A percentile compares a stretch with the other conserved stretches of the same genome.
Conservation (phyloP, 2,329 filamentous ascomycete genomes). For the Claviceps africana region DNA sequence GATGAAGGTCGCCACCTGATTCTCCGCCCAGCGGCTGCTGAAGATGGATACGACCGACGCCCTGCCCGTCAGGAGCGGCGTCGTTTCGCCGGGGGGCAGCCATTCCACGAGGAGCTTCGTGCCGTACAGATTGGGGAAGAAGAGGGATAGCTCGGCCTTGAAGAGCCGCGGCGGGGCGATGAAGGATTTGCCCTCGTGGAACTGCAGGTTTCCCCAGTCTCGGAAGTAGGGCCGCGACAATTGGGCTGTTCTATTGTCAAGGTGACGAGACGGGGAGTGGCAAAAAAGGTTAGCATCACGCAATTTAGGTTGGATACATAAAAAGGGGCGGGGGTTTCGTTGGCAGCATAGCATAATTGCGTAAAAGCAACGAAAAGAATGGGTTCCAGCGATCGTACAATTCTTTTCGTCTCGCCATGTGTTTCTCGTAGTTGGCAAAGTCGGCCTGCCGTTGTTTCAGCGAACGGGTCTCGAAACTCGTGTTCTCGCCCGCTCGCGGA, state of each 20-base stretch:
- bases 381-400: too few relatives aligned
- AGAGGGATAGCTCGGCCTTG: constrained; percentile 66
- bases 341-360: too few relatives aligned
- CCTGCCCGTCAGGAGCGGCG: constrained; percentile 55
- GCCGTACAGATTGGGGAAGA: constrained; percentile 85
- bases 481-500: constrained; percentile 68
- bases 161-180: constrained; percentile 74
- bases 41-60: constrained; percentile 71
- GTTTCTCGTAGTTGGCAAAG: constrained; percentile 74
- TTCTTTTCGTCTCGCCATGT: constrained; percentile 60
- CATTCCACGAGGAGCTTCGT: constrained; percentile 52
- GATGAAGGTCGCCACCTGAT: constrained; percentile 62
- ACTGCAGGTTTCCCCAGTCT: constrained; percentile 76
- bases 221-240: constrained; percentile 85
- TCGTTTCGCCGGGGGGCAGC: constrained; percentile 51
- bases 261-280: too few relatives aligned
- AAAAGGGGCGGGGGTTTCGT: too few relatives aligned
- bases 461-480: constrained; percentile 55
- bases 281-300: too few relatives aligned
- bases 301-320: too few relatives aligned
- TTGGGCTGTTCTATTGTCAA: constrained; percentile 58
- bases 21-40: constrained; percentile 72
- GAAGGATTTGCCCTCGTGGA: constrained; percentile 85
- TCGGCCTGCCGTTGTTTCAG: constrained; percentile 59
- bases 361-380: too few relatives aligned